These are phyloP conservation scores for Yamadazyma siamensis DNA, from an alignment of 1,139 yeast species.

Conservation along the genomic window DNA sequence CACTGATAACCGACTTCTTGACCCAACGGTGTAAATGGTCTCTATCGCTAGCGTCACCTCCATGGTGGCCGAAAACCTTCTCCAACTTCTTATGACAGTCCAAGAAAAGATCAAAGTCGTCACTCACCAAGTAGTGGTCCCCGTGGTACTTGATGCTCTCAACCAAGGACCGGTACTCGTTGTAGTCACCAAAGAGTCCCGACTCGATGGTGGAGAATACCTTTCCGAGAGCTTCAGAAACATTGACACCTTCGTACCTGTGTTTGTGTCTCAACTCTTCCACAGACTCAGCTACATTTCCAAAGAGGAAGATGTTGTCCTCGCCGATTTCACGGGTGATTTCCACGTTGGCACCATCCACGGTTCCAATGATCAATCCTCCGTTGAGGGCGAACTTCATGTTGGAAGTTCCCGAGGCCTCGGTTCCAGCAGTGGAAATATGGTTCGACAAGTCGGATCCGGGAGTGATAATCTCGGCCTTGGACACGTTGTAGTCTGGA, in stretches of 20 bases:
- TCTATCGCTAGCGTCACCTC: slow-evolving; percentile 39
- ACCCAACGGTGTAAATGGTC: slow-evolving; percentile 70
- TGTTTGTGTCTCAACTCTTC: slow-evolving; percentile 81
- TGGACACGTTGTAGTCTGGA: slow-evolving; percentile 91
- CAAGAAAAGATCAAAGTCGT: slow-evolving; percentile 83
- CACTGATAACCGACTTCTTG: slow-evolving; percentile 70
- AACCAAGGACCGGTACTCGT: slow-evolving; percentile 64
- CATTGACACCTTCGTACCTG: slow-evolving; percentile 51
- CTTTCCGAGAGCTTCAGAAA: slow-evolving; percentile 53
- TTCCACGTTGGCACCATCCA: slow-evolving; percentile 96
- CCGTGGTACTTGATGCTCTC: slow-evolving; percentile 72
- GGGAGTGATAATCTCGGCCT: slow-evolving; percentile 88
- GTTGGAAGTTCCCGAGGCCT: slow-evolving; percentile 93
- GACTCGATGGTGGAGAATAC: slow-evolving; percentile 69
- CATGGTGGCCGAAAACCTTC: slow-evolving; percentile 55
- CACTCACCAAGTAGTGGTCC: slow-evolving; percentile 82
- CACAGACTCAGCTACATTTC: slow-evolving; percentile 85
- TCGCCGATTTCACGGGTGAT: slow-evolving; percentile 92
- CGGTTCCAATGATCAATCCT: slow-evolving; percentile 92
- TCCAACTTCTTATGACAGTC: slow-evolving; percentile 79
- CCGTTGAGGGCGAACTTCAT: slow-evolving; percentile 95
- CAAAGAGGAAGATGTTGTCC: slow-evolving; percentile 87
- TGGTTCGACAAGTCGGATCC: slow-evolving; percentile 91
- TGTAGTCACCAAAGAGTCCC: slow-evolving; percentile 70
- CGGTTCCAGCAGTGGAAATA: slow-evolving; percentile 98